Conservation (phyloP, 148 eudicot genomes). For the Talinum fruticosum region DNA sequence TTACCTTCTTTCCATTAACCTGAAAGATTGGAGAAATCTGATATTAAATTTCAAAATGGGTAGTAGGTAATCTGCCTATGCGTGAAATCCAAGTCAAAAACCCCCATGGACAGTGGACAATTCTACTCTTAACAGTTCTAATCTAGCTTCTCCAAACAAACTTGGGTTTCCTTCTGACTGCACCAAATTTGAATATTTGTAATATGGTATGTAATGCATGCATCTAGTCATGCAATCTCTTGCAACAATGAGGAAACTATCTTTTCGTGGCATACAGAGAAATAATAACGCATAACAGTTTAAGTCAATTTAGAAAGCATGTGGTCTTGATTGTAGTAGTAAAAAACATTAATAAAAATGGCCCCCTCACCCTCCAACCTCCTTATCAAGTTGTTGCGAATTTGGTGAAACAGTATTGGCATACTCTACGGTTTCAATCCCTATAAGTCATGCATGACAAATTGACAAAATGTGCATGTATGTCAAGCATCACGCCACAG, state of each 20-base stretch:
- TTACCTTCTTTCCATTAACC: constrained; percentile 53
- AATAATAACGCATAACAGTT: not conserved
- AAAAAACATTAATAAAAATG: not conserved
- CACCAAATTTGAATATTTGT: not conserved
- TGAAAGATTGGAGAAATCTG: constrained; percentile 26
- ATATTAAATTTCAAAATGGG: not conserved
- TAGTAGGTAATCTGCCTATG: not conserved
- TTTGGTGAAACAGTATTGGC: too few species aligned
- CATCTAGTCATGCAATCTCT: not conserved
- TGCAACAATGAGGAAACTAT: not conserved
- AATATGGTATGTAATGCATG: not conserved
- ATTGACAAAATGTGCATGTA: not conserved
- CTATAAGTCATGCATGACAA: not conserved
- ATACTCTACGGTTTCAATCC: not conserved
- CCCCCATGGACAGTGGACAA: too few species aligned
- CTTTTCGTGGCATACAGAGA: not conserved
- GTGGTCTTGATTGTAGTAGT: not conserved
- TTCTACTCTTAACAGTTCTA: not conserved
- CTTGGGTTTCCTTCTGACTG: too few species aligned
- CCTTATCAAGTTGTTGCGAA: too few species aligned
- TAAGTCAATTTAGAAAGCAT: not conserved
- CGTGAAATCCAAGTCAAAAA: not conserved
- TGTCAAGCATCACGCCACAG: not conserved
- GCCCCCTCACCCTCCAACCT: not conserved
- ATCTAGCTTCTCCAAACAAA: too few species aligned